These are phyloP conservation scores for Sophora flavescens DNA, from an alignment of 306 rosid species.

Conservation along the genomic window DNA sequence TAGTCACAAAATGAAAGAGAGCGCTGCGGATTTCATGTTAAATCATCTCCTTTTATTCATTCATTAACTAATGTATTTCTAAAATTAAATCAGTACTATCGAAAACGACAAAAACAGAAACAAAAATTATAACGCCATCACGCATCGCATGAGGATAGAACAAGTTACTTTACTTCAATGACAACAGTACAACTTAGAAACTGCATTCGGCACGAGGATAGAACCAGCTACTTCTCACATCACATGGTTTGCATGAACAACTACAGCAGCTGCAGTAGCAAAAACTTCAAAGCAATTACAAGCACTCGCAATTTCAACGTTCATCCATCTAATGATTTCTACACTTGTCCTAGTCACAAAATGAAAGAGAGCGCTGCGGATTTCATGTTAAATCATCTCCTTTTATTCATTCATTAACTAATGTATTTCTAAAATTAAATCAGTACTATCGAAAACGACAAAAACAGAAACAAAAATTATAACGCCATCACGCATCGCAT, in stretches of 20 bases:
- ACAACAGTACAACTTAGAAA: constrained; percentile 3
- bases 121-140: not conserved
- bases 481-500: not conserved
- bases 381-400: not conserved
- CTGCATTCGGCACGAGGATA: not conserved
- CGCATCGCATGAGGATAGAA: not conserved
- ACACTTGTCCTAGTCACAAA: not conserved
- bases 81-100: not conserved
- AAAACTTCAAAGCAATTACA: not conserved
- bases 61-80: constrained; percentile 17
- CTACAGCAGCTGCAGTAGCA: not conserved
- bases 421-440: constrained; percentile 1
- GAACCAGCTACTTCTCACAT: not conserved
- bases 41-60: not conserved
- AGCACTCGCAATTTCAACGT: constrained; percentile 15
- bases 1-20: not conserved
- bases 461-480: not conserved
- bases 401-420: constrained; percentile 20
- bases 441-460: not conserved
- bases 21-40: not conserved
- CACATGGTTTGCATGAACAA: not conserved
- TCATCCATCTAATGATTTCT: constrained; percentile 14
- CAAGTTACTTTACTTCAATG: not conserved
- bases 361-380: not conserved
- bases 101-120: not conserved